Evolutionary conservation across 192 early-diverging fungal genomes (phyloP).

Genomic region (Kappamyces sp.): DNA sequence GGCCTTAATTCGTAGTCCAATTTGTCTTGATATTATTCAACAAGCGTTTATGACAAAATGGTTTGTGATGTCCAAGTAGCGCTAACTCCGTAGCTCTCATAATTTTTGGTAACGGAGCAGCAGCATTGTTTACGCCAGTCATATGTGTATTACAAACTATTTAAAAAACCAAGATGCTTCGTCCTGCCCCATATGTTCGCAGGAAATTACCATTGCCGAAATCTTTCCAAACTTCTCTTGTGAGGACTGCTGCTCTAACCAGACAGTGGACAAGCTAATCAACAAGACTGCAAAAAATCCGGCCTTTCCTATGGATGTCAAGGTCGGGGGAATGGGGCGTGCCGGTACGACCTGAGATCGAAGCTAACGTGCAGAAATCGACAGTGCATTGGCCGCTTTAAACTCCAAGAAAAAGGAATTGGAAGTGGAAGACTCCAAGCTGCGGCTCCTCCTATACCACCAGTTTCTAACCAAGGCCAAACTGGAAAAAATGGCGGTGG

Average conservation of each 20-base stretch:
- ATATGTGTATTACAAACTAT: slow-evolving; percentile 67
- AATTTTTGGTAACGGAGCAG: slow-evolving; percentile 7
- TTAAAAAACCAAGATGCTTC: slow-evolving; percentile 39
- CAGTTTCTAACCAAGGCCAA: slow-evolving; percentile 63
- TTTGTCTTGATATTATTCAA: background rate
- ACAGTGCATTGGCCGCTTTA: slow-evolving; percentile 50
- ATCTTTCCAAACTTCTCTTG: slow-evolving; percentile 80
- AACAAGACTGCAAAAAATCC: background rate
- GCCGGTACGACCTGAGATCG: background rate
- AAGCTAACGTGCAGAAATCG: slow-evolving; percentile 48
- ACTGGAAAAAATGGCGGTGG: slow-evolving; percentile 46
- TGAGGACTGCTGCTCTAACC: slow-evolving; percentile 24
- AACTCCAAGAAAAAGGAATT: slow-evolving; percentile 57
- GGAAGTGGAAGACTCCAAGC: slow-evolving; percentile 46
- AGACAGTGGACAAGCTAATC: slow-evolving; percentile 14
- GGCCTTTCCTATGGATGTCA: background rate
- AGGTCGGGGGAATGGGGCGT: background rate
- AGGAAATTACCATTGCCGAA: slow-evolving; percentile 50
- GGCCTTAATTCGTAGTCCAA: background rate
- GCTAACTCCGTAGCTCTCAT: slow-evolving; percentile 3
- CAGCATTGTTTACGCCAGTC: slow-evolving; percentile 9
- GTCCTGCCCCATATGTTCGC: slow-evolving; percentile 65
- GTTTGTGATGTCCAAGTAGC: background rate
- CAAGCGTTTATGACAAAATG: slow-evolving; percentile 1
- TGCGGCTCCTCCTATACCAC: slow-evolving; percentile 51